These are phyloP conservation scores for Cardiosporidium cionae DNA, from an alignment of 169 alveolate species.

Conservation along the genomic window DNA sequence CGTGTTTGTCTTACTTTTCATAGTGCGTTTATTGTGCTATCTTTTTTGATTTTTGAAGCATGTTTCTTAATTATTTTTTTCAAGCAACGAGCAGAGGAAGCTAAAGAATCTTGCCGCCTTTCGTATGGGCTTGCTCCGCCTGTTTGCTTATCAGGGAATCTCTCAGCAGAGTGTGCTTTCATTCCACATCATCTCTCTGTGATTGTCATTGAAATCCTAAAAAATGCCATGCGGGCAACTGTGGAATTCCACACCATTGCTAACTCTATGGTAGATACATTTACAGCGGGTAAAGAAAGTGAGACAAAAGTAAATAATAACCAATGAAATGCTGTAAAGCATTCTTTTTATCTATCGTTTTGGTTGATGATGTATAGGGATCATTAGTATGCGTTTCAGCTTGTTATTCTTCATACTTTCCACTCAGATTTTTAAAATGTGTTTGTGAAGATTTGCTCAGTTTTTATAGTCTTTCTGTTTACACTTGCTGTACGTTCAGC, in stretches of 20 bases:
- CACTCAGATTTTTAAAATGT: no score
- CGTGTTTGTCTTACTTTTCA: no score
- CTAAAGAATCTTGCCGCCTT: constrained; percentile 11
- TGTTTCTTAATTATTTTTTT: neutral
- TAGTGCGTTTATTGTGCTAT: neutral
- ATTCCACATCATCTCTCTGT: constrained; percentile 25
- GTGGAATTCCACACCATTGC: constrained; percentile 30
- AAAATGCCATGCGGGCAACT: constrained; percentile 24
- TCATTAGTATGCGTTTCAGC: no score
- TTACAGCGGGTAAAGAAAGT: neutral
- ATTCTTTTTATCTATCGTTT: no score
- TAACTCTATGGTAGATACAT: constrained; percentile 6
- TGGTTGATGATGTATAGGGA: no score
- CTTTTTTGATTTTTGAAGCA: neutral
- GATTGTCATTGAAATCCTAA: constrained; percentile 13
- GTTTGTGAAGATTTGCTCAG: no score
- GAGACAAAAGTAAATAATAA: no score
- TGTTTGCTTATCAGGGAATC: constrained; percentile 1
- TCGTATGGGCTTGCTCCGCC: constrained; percentile 26
- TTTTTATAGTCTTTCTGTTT: no score
- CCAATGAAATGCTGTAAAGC: no score
- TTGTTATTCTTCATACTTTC: no score
- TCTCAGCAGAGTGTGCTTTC: constrained; percentile 3
- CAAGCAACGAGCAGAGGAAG: constrained; percentile 4
- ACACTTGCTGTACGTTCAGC: no score